A percentile compares a stretch with the other conserved stretches of the same genome.
These are phyloP conservation scores for Tieghemiomyces parasiticus DNA, from an alignment of 192 early-diverging fungal species.

Conservation along the genomic window DNA sequence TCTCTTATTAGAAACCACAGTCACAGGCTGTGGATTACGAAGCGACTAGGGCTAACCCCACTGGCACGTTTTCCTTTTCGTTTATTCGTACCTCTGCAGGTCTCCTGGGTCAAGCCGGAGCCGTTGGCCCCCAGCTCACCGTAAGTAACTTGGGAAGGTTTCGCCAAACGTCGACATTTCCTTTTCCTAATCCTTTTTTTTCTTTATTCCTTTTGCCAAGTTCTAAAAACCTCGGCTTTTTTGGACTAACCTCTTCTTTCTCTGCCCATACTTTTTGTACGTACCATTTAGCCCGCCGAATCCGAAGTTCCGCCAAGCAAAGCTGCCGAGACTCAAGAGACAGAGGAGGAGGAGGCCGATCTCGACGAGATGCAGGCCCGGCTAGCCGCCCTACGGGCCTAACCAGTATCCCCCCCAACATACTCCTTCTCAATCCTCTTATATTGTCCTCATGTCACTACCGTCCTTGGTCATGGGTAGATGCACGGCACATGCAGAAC, in stretches of 20 bases:
- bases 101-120: conserved; percentile 38
- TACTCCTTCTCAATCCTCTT: too few relatives aligned
- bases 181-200: not conserved
- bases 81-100: conserved; percentile 15
- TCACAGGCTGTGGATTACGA: too few relatives aligned
- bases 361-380: conserved; percentile 74
- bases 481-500: too few relatives aligned
- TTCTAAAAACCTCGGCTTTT: conserved; percentile 1
- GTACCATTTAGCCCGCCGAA: not conserved
- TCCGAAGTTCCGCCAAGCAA: too few relatives aligned
- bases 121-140: conserved; percentile 37
- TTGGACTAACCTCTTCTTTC: conserved; percentile 12
- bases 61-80: not conserved
- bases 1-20: too few relatives aligned
- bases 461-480: too few relatives aligned
- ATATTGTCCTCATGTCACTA: too few relatives aligned
- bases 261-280: too few relatives aligned
- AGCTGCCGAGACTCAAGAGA: conserved; percentile 19
- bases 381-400: conserved; percentile 62
- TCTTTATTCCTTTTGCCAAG: not conserved
- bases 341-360: conserved; percentile 56
- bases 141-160: conserved; percentile 12
- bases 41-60: too few relatives aligned
- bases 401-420: too few relatives aligned
- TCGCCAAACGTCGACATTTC: not conserved